phyloP scores from a whole-genome alignment of 768 basidiomycete genomes.

The Russula foetens region DNA sequence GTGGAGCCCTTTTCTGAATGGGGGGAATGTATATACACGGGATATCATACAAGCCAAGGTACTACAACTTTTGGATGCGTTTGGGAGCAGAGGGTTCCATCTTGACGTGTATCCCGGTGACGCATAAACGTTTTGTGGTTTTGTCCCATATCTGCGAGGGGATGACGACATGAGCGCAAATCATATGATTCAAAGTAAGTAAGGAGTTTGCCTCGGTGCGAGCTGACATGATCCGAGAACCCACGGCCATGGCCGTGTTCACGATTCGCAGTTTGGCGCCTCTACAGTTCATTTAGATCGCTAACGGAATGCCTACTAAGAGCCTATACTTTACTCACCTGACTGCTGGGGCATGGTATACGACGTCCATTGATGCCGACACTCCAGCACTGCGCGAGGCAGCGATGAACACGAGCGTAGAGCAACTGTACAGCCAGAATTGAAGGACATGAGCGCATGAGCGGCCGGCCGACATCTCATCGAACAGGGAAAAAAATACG shows the following conservation, averaged over 20 bases:
- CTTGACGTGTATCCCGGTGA: slow-evolving; percentile 20
- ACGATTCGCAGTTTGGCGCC: slow-evolving; percentile 22
- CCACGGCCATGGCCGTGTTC: slow-evolving; percentile 21
- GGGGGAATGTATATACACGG: too few relatives aligned
- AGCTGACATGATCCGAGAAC: slow-evolving; percentile 20
- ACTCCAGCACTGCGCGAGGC: slow-evolving; percentile 6
- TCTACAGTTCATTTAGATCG: slow-evolving; percentile 1
- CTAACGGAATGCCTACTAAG: too few relatives aligned
- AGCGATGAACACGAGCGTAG: slow-evolving; percentile 17
- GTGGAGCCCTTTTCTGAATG: too few relatives aligned
- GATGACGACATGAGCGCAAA: background rate
- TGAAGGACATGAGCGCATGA: background rate
- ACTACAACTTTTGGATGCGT: slow-evolving; percentile 11
- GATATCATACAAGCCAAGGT: too few relatives aligned
- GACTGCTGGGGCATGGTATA: slow-evolving; percentile 22
- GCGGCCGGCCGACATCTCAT: background rate
- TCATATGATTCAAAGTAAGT: background rate
- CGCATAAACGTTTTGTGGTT: slow-evolving; percentile 17
- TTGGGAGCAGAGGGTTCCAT: slow-evolving; percentile 18
- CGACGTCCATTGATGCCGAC: slow-evolving; percentile 17
- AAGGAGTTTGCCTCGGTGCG: slow-evolving; percentile 19
- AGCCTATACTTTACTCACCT: slow-evolving; percentile 4
- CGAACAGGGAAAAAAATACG: background rate
- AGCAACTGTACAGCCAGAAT: slow-evolving; percentile 13
- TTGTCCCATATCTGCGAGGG: slow-evolving; percentile 21